Percentiles rank a stretch among this genome's conserved stretches.
Evolutionary conservation across 2,329 filamentous ascomycete genomes (phyloP).

Genomic region (Xylariaceae sp.): DNA sequence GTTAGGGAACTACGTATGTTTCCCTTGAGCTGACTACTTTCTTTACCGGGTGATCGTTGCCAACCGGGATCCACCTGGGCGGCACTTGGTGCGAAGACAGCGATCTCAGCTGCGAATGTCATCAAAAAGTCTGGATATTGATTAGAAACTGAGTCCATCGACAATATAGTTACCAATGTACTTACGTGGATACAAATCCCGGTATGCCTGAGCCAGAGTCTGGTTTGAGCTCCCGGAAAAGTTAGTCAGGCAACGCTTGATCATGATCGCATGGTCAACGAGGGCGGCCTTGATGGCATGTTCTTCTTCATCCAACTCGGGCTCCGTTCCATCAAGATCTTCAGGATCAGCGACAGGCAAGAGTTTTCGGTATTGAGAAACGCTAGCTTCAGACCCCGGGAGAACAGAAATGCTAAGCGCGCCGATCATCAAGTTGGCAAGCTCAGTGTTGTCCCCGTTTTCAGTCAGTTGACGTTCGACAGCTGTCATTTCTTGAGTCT

Average conservation of each 20-base stretch:
- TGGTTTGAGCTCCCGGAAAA: constrained; percentile 60
- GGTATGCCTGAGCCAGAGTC: constrained; percentile 49
- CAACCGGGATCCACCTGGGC: constrained; percentile 36
- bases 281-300: constrained; percentile 78
- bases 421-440: constrained; percentile 64
- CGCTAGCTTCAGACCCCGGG: constrained; percentile 65
- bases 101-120: constrained; percentile 61
- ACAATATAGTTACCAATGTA: constrained; percentile 19
- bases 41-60: constrained; percentile 32
- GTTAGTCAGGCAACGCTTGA: constrained; percentile 72
- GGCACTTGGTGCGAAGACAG: constrained; percentile 52
- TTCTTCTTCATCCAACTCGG: constrained; percentile 56
- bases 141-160: constrained; percentile 13
- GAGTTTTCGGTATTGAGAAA: constrained; percentile 71
- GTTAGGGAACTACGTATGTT: constrained; percentile 19
- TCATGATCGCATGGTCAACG: constrained; percentile 80
- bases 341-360: constrained; percentile 50
- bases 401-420: constrained; percentile 73
- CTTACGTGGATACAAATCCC: constrained; percentile 62
- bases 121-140: constrained; percentile 49
- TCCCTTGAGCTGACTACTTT: constrained; percentile 20
- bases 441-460: constrained; percentile 68
- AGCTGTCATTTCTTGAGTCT: constrained; percentile 75
- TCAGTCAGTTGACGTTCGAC: constrained; percentile 70
- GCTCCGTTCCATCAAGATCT: constrained; percentile 40